Base-by-base conservation (phyloP, 805 yeast species). In the Grigorovia yakushimaensis region DNA sequence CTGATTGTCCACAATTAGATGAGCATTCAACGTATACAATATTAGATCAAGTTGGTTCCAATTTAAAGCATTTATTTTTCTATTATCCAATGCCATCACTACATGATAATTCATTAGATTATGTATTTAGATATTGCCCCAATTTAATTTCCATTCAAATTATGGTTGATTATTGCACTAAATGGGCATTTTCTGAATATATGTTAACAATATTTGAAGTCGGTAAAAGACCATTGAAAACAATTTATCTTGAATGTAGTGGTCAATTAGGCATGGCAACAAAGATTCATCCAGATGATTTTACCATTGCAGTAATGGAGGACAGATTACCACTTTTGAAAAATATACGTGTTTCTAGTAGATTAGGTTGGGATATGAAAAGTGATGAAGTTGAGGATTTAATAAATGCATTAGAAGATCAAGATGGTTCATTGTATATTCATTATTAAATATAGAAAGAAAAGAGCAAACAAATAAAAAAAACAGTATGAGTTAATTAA, bases 51-150 rank as follows among this genome's bases (percentile, higher is more conserved):
- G 73, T 84, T 42, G 98, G 98, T 0, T 73, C 70, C 23, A 76
- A 79, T 50, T 66, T 91, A 46, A 76, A 70, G 35, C 72, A 77
- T 22, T 68, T 91, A 21, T 74, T 81, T 41, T 79, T 89, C 21
- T 81, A 79, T 51, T 93, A 86, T 58, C 98, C 98, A 2, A 79
- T 91, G 89, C 96, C 96, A 0, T 78, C 81, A 1, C 67, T 91
- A 30, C 71, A 74, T 30, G 79, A 76, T 9, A 76, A 78, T 51
- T 80, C 95, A 0, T 68, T 89, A 55, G 96, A 93, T 64, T 69
- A 73, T 44, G 74, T 86, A 1, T 81, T 91, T 55, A 65, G 74
- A 15, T 79, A 79, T 58, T 91, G 98, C 62, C 94, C 96, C 4
- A 76, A 82, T 49, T 68, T 93, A 46, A 54, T 62, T 7, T 71